phyloP scores from a whole-genome alignment of 805 yeast genomes.

The Kregervanrija delftensis region DNA sequence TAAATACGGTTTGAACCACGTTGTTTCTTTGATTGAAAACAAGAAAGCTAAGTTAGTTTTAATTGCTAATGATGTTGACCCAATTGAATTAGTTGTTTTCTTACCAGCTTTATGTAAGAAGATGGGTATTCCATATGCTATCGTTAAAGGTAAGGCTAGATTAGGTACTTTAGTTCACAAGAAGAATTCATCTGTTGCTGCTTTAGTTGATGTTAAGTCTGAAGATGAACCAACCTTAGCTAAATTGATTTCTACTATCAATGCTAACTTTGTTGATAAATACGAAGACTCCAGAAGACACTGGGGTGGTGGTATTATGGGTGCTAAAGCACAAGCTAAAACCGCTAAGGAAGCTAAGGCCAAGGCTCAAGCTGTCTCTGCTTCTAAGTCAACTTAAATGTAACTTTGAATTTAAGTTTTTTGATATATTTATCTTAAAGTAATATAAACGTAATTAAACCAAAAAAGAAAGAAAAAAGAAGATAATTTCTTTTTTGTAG shows the following conservation, averaged over 20 bases:
- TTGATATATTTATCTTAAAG: no score
- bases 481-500: no score
- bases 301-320: constrained; percentile 99
- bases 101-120: constrained; percentile 98
- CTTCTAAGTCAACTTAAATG: not conserved
- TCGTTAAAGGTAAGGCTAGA: constrained; percentile 98
- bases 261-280: constrained; percentile 88
- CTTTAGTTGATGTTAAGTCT: constrained; percentile 88
- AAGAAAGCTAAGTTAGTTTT: constrained; percentile 96
- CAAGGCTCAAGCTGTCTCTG: constrained; percentile 49
- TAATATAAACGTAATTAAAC: no score
- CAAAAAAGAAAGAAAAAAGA: no score
- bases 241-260: constrained; percentile 84
- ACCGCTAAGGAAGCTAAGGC: constrained; percentile 65
- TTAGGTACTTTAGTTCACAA: constrained; percentile 96
- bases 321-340: constrained; percentile 88
- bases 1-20: constrained; percentile 99
- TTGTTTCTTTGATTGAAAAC: constrained; percentile 94
- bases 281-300: constrained; percentile 95
- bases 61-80: constrained; percentile 99
- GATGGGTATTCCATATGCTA: constrained; percentile 99
- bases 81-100: constrained; percentile 95
- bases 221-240: constrained; percentile 96
- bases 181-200: constrained; percentile 96
- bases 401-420: no score